Base-by-base conservation (phyloP, 2,329 filamentous ascomycete genomes). In the Fusarium goolgardi region DNA sequence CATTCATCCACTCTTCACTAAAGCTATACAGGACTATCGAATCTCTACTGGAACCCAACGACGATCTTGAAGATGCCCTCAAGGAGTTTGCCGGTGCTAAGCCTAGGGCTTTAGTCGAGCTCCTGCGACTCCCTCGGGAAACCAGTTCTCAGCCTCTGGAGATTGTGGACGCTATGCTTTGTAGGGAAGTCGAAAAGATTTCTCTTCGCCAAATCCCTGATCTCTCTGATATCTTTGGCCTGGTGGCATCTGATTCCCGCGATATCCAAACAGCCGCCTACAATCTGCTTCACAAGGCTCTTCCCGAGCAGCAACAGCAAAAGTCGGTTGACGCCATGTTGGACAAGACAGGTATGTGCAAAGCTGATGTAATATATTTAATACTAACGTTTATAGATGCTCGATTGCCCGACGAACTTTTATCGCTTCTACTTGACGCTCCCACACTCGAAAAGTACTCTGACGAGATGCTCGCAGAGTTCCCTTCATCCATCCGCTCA, bases 251-350 rank as follows among this genome's bases (percentile, higher is more conserved):
- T 0, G 87, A 91, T 13, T 96, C 92, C 3, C 84, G 87, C 37
- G 84, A 89, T 11, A 86, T 97, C 6, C 94, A 97, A 74, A 90
- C 88, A 13, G 90, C 93, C 2, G 92, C 93, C 0, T 98, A 94
- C 76, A 86, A 88, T 40, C 80, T 98, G 25, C 83, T 99, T 7
- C 92, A 96, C 75, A 87, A 86, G 49, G 89, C 91, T n/a, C 88
- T 98, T 10, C 93, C 94, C 0, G 85, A 84, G 4, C 82, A 85
- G 1, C 95, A 97, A 75, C 91, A 96, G 74, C 87, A 97, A 58
- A 83, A 95, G 2, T 96, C 94, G 0, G 84, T 98, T 32, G 91
- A 97, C 65, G 85, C 85, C 3, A 75, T 89, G n/a, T 77, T 94
- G 2, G 90, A 93, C 34, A 91, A 93, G 77, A 88, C 83, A 61